phyloP scores from a whole-genome alignment of 176 grass and related monocot species.

The Echinochloa phyllopogon region DNA sequence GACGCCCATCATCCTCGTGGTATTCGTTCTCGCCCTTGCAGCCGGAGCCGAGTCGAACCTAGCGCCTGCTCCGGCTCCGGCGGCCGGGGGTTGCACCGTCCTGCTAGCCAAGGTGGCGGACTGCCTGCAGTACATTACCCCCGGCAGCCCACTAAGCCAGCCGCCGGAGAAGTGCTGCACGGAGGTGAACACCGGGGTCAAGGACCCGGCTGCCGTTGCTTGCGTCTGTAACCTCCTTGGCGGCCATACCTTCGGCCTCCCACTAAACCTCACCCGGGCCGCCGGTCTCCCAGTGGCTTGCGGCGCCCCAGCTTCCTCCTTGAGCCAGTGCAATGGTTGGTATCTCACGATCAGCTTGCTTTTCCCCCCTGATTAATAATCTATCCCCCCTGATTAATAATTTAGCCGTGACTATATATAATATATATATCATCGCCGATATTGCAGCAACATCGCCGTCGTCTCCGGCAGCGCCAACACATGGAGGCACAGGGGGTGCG shows the following conservation, averaged over 20 bases:
- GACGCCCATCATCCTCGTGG: too few relatives aligned
- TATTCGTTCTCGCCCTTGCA: neutral
- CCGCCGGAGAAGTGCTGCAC: neutral
- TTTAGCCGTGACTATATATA: too few relatives aligned
- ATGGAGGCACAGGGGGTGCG: neutral
- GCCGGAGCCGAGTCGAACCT: neutral
- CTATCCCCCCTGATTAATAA: too few relatives aligned
- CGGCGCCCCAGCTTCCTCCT: neutral
- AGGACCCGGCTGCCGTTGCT: neutral
- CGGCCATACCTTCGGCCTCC: neutral
- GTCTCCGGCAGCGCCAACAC: neutral
- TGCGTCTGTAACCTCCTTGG: neutral
- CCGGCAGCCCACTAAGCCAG: neutral
- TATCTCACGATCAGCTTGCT: too few relatives aligned
- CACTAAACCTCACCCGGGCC: slow-evolving; percentile 24
- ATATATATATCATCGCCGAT: too few relatives aligned
- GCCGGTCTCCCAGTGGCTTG: slow-evolving; percentile 9
- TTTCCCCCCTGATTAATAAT: too few relatives aligned
- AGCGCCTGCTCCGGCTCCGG: slow-evolving; percentile 16
- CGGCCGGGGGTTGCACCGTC: slow-evolving; percentile 7
- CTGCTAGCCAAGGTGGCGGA: slow-evolving; percentile 6
- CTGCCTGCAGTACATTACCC: slow-evolving; percentile 16
- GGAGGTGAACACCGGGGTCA: neutral
- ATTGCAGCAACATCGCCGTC: slow-evolving; percentile 1
- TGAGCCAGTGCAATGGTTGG: neutral